Base-by-base conservation (phyloP, 2,329 filamentous ascomycete genomes). In the Teratosphaeria gauchensis region DNA sequence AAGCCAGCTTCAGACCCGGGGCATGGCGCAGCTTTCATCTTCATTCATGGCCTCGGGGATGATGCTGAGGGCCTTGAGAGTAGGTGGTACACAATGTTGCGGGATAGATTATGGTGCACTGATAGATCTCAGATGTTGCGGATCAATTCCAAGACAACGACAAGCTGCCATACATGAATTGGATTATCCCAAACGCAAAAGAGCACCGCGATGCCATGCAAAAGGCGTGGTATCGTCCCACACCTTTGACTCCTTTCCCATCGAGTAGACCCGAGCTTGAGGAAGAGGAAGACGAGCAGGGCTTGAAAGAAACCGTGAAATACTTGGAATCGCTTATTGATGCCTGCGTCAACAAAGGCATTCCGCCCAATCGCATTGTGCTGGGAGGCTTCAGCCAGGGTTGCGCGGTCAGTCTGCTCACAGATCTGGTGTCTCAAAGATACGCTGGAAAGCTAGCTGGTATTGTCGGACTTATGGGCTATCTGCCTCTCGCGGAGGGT, bases 121-220 rank as follows among this genome's bases (percentile, higher is more conserved):
- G 33, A 55, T 46, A 3, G 38, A 6, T 5, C 42, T 4, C 42
- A 69, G 68, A 66, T 53, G 61, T 71, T 1, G 65, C 68, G 21
- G 64, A 69, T 28, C 68, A 71, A 58, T 80, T 81, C 63, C 77
- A 79, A 59, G 65, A 73, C 46, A 76, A 76, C 52, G 68, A 70
- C 60, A 81, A 80, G 66, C 71, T 81, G 4, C 73, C 77, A 0
- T 73, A 79, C 64, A 67, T 80, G 62, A 71, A 73, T 54, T 81
- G 78, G 78, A 69, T 80, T 48, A 73, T 82, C 31, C 79, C 80
- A 14, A 80, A 78, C 57, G 78, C 79, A 2, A 70, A 73, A 51
- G 72, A 77, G 46, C 76, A 80, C 63, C 74, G 71, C 58, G 76
- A 80, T 53, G 70, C 77, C 16, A 74, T 73, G 62, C 68, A 74